phyloP scores from a whole-genome alignment of 257 asterid species.

The Fraxinus americana region DNA sequence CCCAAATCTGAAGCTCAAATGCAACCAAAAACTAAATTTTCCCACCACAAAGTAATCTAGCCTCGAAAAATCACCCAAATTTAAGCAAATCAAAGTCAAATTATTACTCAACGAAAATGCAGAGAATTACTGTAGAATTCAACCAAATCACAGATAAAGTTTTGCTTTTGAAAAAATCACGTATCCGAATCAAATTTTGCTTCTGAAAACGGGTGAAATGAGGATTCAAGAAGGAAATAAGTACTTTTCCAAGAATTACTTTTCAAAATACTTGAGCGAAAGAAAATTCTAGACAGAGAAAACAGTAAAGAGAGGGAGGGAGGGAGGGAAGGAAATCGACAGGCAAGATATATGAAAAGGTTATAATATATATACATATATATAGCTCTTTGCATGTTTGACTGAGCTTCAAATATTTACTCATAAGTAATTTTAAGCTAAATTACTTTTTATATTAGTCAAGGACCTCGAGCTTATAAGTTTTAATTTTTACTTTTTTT shows the following conservation, averaged over 20 bases:
- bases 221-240: conserved; percentile 21
- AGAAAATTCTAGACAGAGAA: background rate
- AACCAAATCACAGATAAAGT: background rate
- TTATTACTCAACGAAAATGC: background rate
- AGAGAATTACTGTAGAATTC: background rate
- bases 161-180: background rate
- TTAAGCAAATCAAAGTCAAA: background rate
- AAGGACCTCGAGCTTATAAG: too few species aligned
- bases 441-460: too few species aligned
- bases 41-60: background rate
- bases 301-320: conserved; percentile 21
- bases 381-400: too few species aligned
- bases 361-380: background rate
- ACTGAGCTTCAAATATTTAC: too few species aligned
- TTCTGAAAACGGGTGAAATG: conserved; percentile 17
- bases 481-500: too few species aligned
- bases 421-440: too few species aligned
- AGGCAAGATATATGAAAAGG: background rate
- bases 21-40: background rate
- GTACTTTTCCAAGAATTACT: conserved; percentile 18
- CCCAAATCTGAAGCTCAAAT: background rate
- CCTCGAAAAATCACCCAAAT: background rate
- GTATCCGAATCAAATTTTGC: background rate
- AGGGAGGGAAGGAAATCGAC: conserved; percentile 27
- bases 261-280: conserved; percentile 15